Percentiles rank a stretch among this genome's conserved stretches.
These are phyloP conservation scores for Leccinum subtestaceum DNA, from an alignment of 768 basidiomycete genomes.

Conservation along the genomic window DNA sequence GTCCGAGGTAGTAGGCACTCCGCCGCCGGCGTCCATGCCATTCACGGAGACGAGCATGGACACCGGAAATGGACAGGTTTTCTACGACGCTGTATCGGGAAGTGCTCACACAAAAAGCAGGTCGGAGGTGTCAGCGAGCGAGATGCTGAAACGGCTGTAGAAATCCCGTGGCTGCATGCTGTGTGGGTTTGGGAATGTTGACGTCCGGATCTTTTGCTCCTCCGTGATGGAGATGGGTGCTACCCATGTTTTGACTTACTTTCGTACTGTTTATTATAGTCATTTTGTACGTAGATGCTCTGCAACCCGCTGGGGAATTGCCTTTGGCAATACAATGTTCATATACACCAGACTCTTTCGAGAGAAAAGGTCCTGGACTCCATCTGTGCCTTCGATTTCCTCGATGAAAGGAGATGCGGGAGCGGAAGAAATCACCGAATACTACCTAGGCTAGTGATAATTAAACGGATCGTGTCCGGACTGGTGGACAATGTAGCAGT, in stretches of 20 bases:
- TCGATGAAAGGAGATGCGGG: background rate
- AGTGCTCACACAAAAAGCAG: conserved; percentile 1
- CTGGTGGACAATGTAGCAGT: background rate
- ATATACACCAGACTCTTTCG: background rate
- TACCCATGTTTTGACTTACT: background rate
- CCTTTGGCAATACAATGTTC: background rate
- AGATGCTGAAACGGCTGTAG: conserved; percentile 33
- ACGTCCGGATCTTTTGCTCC: background rate
- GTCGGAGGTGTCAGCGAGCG: conserved; percentile 37
- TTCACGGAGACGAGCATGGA: conserved; percentile 18
- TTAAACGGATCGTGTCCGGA: background rate
- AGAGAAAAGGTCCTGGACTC: background rate
- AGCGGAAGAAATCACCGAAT: background rate
- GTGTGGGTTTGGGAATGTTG: background rate
- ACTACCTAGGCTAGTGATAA: background rate
- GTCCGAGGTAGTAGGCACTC: conserved; percentile 9
- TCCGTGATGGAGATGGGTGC: background rate
- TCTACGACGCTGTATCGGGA: conserved; percentile 17
- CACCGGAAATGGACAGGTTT: conserved; percentile 20
- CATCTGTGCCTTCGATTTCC: background rate
- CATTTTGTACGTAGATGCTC: background rate
- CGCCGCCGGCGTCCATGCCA: conserved; percentile 2
- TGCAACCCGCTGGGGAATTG: background rate
- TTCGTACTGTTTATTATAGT: background rate
- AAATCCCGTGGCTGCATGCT: background rate